These are phyloP conservation scores for Colletotrichum kahawae DNA, from an alignment of 2,329 filamentous ascomycete species.

Conservation along the genomic window DNA sequence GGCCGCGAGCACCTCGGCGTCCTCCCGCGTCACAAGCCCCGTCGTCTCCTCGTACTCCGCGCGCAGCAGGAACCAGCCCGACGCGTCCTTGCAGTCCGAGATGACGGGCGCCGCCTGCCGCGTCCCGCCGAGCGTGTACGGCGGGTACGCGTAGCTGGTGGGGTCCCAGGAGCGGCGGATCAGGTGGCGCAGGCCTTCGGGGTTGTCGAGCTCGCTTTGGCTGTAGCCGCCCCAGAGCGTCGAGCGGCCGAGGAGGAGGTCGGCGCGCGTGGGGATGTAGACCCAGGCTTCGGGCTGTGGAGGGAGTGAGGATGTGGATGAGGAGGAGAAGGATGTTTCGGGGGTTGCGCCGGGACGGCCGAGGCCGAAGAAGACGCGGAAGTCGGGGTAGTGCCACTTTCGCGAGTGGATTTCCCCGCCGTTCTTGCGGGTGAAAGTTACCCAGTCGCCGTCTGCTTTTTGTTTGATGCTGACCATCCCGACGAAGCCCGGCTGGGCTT, in stretches of 20 bases:
- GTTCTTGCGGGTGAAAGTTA: background rate
- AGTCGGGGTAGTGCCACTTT: background rate
- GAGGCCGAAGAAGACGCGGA: background rate
- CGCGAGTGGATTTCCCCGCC: background rate
- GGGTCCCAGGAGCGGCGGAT: background rate
- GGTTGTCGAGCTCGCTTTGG: background rate
- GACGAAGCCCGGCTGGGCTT: background rate
- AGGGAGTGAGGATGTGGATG: background rate
- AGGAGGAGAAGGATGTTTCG: background rate
- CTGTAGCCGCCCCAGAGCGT: background rate
- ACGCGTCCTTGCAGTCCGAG: background rate
- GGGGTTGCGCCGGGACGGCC: background rate
- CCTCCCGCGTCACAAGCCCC: background rate
- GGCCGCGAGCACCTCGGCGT: background rate
- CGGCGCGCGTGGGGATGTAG: background rate
- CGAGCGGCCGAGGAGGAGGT: background rate
- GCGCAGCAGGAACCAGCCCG: background rate
- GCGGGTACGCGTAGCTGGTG: background rate
- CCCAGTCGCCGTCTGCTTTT: background rate
- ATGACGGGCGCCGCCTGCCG: background rate
- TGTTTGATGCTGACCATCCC: background rate
- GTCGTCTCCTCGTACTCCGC: background rate
- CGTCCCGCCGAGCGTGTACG: background rate
- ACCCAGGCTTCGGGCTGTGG: background rate
- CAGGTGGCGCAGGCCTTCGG: background rate